phyloP scores from a whole-genome alignment of 805 yeast genomes.

The Maudiozyma serrabonitensis region DNA sequence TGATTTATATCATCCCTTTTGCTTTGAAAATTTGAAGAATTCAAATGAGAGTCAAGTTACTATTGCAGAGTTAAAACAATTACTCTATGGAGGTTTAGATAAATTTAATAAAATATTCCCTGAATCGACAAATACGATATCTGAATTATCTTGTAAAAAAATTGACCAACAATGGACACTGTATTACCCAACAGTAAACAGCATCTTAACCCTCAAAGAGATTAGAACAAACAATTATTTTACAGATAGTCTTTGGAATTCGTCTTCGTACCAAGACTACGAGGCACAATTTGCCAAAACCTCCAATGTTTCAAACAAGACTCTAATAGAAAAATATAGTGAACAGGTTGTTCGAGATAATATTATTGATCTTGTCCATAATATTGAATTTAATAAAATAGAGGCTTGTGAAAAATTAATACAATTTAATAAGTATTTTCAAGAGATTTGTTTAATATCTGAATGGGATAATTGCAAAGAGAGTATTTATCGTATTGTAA shows the following conservation, averaged over 20 bases:
- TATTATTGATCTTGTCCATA: constrained; percentile 56
- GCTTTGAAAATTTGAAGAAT: neutral
- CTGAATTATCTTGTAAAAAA: constrained; percentile 1
- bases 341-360: constrained; percentile 36
- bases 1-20: neutral
- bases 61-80: constrained; percentile 36
- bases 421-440: constrained; percentile 49
- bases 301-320: no score
- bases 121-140: constrained; percentile 16
- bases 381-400: constrained; percentile 73
- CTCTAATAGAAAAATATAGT: neutral
- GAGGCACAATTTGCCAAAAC: no score
- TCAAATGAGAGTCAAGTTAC: constrained; percentile 33
- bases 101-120: constrained; percentile 28
- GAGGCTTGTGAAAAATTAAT: constrained; percentile 41
- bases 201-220: no score
- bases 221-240: no score
- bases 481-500: constrained; percentile 41
- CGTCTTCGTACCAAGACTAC: no score
- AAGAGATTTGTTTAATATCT: constrained; percentile 31
- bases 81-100: constrained; percentile 31
- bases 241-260: no score
- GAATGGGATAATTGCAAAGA: neutral
- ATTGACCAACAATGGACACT: constrained; percentile 11
- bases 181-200: neutral